Percentiles rank a stretch among this genome's conserved stretches.
Conservation (phyloP, 495 filamentous ascomycete genomes). For the Astrothelium macrocarpum region DNA sequence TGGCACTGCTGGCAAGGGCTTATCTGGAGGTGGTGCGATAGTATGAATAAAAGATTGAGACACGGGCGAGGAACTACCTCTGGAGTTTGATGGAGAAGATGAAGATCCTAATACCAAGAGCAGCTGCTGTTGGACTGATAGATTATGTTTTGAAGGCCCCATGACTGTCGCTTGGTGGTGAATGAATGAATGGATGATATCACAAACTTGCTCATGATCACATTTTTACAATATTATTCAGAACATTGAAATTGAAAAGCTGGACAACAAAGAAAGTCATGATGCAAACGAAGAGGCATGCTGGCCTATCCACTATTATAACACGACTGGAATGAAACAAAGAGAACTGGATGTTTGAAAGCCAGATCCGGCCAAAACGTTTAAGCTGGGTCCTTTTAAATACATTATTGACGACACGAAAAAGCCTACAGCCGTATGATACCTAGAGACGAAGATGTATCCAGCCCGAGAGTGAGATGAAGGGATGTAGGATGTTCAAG, state of each 20-base stretch:
- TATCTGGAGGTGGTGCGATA: not conserved
- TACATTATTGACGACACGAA: too few species aligned
- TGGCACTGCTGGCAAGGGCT: not conserved
- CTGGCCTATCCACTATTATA: not conserved
- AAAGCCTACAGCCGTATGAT: not conserved
- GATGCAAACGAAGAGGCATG: not conserved
- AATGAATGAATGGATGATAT: constrained; percentile 1
- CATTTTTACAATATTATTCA: not conserved
- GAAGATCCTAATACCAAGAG: constrained; percentile 17
- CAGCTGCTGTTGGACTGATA: constrained; percentile 8
- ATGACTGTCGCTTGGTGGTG: not conserved
- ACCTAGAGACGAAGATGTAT: too few species aligned
- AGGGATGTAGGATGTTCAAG: too few species aligned
- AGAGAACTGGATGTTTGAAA: not conserved
- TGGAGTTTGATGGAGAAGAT: not conserved
- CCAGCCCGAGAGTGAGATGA: not conserved
- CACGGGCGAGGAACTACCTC: constrained; percentile 1
- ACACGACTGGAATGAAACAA: not conserved
- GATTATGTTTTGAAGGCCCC: constrained; percentile 6
- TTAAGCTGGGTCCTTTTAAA: not conserved
- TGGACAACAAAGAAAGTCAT: constrained; percentile 3
- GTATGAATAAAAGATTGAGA: not conserved
- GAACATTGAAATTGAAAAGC: not conserved
- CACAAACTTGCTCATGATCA: not conserved
- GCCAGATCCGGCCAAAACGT: not conserved